These are phyloP conservation scores for Nematodospora anomalae DNA, from an alignment of 1,139 yeast species.

Conservation along the genomic window DNA sequence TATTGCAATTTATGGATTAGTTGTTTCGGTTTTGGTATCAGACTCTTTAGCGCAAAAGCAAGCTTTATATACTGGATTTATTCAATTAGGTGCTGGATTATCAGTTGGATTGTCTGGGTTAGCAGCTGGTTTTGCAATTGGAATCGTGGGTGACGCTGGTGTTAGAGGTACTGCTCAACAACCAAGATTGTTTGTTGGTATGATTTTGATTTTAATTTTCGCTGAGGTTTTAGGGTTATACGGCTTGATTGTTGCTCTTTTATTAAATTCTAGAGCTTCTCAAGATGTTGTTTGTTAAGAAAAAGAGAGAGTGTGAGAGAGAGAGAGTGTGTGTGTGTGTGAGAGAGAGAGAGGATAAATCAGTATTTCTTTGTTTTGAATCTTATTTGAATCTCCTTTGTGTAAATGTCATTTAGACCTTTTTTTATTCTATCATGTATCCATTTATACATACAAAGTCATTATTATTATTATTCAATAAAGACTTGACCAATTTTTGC, in stretches of 20 bases:
- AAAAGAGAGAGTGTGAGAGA: neutral
- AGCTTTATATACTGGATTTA: slow-evolving; percentile 88
- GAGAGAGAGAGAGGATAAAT: too few species aligned
- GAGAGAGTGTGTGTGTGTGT: too few species aligned
- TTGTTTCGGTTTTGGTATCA: slow-evolving; percentile 92
- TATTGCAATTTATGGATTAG: slow-evolving; percentile 97
- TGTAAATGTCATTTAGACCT: neutral
- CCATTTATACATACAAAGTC: neutral
- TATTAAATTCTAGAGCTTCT: slow-evolving; percentile 95
- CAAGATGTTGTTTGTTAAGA: slow-evolving; percentile 81
- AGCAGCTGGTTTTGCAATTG: slow-evolving; percentile 98
- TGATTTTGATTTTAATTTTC: slow-evolving; percentile 91
- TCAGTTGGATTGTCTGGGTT: slow-evolving; percentile 97
- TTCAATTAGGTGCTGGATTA: slow-evolving; percentile 97
- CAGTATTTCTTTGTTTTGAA: neutral
- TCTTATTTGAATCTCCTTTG: neutral
- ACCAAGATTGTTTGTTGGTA: slow-evolving; percentile 93
- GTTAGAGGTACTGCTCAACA: slow-evolving; percentile 96
- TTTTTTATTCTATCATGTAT: neutral
- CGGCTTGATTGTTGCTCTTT: slow-evolving; percentile 95
- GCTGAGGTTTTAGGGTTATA: slow-evolving; percentile 97
- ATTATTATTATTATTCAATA: slow-evolving; percentile 17
- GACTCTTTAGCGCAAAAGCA: slow-evolving; percentile 87
- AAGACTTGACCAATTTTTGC: slow-evolving; percentile 43
- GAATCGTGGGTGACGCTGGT: slow-evolving; percentile 98